Conservation (phyloP, 2,329 filamentous ascomycete species). For the Neofusicoccum umdonicola region DNA sequence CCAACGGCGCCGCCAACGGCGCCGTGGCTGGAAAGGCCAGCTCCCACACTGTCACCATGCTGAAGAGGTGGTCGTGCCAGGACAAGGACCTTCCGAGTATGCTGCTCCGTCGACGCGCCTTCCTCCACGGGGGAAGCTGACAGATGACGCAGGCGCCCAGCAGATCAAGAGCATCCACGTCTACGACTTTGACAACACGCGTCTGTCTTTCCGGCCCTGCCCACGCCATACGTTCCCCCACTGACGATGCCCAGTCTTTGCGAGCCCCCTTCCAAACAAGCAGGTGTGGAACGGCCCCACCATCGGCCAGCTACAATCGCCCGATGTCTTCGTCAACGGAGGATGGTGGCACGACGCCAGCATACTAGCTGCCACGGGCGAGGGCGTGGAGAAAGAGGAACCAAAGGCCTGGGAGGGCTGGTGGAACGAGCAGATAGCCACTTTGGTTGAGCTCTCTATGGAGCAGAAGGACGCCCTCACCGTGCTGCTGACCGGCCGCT, state of each 20-base stretch:
- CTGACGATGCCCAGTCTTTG: conserved; percentile 65
- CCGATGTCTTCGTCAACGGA: conserved; percentile 75
- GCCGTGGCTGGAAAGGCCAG: conserved; percentile 23
- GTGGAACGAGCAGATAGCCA: conserved; percentile 90
- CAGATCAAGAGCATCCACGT: conserved; percentile 80
- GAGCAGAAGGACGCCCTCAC: conserved; percentile 80
- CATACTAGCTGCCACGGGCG: conserved; percentile 82
- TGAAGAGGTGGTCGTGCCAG: conserved; percentile 81
- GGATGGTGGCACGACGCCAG: conserved; percentile 96
- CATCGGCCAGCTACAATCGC: conserved; percentile 71
- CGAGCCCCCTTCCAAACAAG: conserved; percentile 83
- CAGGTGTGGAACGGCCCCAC: conserved; percentile 81
- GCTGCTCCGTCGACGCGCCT: conserved; percentile 20
- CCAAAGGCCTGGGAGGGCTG: conserved; percentile 81
- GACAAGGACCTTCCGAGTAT: conserved; percentile 68
- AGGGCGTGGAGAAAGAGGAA: conserved; percentile 80
- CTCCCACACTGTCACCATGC: conserved; percentile 64
- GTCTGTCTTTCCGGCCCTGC: conserved; percentile 49
- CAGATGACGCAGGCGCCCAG: conserved; percentile 50
- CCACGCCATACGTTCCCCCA: background rate
- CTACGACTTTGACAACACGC: conserved; percentile 97
- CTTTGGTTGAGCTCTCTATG: conserved; percentile 77
- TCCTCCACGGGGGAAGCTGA: conserved; percentile 13
- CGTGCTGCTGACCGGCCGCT: conserved; percentile 83
- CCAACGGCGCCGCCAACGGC: conserved; percentile 25